Evolutionary conservation across 176 grass and related monocot genomes (phyloP).

Genomic region (Saccharum spontaneum): DNA sequence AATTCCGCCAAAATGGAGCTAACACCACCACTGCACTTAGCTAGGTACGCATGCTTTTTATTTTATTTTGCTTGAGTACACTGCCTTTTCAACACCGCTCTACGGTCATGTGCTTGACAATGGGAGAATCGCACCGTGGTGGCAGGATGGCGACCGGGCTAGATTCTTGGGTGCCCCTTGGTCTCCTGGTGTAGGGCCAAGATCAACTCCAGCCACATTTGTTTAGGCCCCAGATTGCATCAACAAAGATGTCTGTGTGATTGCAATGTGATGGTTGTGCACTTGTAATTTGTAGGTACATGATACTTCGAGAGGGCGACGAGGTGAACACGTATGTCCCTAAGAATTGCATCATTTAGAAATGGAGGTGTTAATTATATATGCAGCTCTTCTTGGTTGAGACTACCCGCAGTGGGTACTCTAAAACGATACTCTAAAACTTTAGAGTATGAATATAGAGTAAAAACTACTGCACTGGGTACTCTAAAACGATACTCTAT

Average conservation of each 20-base stretch:
- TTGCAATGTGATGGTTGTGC: conserved; percentile 7
- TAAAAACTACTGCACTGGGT: too few species aligned
- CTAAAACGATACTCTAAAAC: too few species aligned
- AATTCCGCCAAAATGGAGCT: not conserved
- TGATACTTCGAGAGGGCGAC: not conserved
- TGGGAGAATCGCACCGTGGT: conserved; percentile 19
- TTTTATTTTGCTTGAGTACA: conserved; percentile 4
- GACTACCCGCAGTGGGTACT: too few species aligned
- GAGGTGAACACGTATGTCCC: conserved; percentile 28
- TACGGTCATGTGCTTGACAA: conserved; percentile 25
- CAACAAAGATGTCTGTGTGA: not conserved
- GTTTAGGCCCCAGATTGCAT: conserved; percentile 7
- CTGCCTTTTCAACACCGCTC: not conserved
- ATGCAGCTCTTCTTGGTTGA: not conserved
- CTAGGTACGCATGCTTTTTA: not conserved
- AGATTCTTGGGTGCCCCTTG: conserved; percentile 34
- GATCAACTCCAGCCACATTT: conserved; percentile 10
- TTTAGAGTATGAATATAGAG: too few species aligned
- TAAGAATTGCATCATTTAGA: conserved; percentile 17
- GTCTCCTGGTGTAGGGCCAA: conserved; percentile 34
- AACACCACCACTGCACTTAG: not conserved
- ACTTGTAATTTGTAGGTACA: not conserved
- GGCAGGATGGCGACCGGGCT: conserved; percentile 32
- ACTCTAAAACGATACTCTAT: too few species aligned
- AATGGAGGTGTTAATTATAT: not conserved